Evolutionary conservation across 1,139 yeast genomes (phyloP), one percentile per base, ranked within the genome.

Genomic region (Schizosaccharomyces versatilis): DNA sequence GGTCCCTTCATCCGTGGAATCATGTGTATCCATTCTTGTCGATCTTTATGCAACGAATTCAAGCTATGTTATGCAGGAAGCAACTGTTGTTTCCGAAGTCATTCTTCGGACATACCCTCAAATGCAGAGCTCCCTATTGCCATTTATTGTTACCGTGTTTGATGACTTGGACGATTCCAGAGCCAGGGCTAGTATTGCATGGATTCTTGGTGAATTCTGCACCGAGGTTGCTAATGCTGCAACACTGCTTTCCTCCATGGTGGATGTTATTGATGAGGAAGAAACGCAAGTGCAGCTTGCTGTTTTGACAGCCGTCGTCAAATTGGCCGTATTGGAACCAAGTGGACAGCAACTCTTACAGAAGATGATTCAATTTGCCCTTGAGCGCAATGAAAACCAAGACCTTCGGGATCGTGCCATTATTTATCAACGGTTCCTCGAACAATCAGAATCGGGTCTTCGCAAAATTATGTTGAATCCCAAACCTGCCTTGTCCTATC

Each of bases 351-450:
- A 70, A 15, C 67, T 79, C 39, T 74, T 90, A 60, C 95, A 88
- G 66, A 73, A 73, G 53, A 75, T 84, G 3, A 73, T 90, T 60
- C 85, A 82, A 61, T 71, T 78, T 56, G 85, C 94, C 9, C 85
- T 95, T 1, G 78, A 79, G 57, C 78, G 80, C 57, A 76, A 86
- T 57, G 94, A 85, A 62, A 86, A 86, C 66, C 83, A 95, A 1
- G 98, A 90, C 66, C 84, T 90, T 42, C 77, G 97, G 64, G 98
- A 90, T 68, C 79, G 90, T 68, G 96, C 96, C 0, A 90, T 81
- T 68, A 76, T 90, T 54, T 90, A 86, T 68, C 88, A 97, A 97
- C 79, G 98, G 65, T 72, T 93, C 57, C 72, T 90, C 57, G 72
- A 74, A 61, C 32, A 24, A 5, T 24, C 32, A 24, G 32, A 24